Evolutionary conservation across 2,329 filamentous ascomycete species (phyloP), one percentile per base, ranked within the genome.

Genomic region (Neofusicoccum kwambonambiense): DNA sequence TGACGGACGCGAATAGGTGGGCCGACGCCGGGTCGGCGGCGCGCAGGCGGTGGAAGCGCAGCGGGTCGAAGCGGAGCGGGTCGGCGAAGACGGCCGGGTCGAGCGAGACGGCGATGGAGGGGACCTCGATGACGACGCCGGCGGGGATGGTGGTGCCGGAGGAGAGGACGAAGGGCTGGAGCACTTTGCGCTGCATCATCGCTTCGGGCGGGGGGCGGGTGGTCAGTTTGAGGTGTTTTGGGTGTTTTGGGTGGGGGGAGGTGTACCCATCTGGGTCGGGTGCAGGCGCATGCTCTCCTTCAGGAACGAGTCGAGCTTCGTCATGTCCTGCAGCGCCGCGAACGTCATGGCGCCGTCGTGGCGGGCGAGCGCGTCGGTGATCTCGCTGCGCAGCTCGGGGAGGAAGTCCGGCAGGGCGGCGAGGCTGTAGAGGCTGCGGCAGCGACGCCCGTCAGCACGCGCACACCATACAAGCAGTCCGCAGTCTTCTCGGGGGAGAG

Each of bases 371-470:
- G 79, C 67, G 64, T 80, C 44, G 69, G 76, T 64, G 61, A 78
- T 19, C 79, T 84, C 67, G 13, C 83, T 56, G 68, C 76, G 19
- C 47, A 81, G 37, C 45, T 79, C 81, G 50, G 77, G 72, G 68
- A 80, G 76, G 61, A 80, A 81, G 61, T 79, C 78, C 1, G 78
- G 76, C 2, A 67, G 69, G 4, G 68, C 68, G 6, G 74, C 74
- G 3, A 77, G 65, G 3, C 68, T 73, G 68, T 74, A 76, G 13
- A 77, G 45, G 3, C 73, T 39, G 37, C 8, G 13, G 9, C 37
- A 11, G 37, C 37, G 37, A 39, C 7, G 35, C 35, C 35, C 12
- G 37, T 12, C 11, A 39, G 13, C 37, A 39, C 13, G 3, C 37
- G 13, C 37, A 15, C 5, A 39, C 13, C 37, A 3, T 2, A 31